Conservation (phyloP, 257 asterid genomes). For the Solanum ossicruentum region DNA sequence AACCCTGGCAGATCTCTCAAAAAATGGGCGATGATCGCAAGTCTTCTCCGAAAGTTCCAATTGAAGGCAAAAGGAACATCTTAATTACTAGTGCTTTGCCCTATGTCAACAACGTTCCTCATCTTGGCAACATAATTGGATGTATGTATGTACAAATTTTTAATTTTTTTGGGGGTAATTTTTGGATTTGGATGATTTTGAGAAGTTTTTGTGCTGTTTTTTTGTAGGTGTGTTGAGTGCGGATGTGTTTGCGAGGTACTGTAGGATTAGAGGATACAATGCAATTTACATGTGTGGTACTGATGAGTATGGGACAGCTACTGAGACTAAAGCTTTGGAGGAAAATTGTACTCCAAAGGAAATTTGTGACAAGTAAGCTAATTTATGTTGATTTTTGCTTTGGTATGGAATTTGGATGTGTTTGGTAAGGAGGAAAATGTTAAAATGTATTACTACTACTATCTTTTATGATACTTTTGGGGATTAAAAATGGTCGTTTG, state of each 20-base stretch:
- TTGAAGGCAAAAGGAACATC: constrained; percentile 67
- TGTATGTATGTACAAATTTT: constrained; percentile 40
- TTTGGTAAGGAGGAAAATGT: background rate
- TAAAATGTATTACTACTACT: background rate
- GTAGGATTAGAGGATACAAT: constrained; percentile 76
- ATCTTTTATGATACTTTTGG: background rate
- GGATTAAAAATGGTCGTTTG: background rate
- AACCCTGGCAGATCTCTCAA: background rate
- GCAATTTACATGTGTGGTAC: constrained; percentile 83
- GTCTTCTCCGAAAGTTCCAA: constrained; percentile 44
- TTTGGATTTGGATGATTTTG: background rate
- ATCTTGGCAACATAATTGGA: constrained; percentile 96
- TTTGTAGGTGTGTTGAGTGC: constrained; percentile 91
- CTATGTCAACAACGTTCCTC: constrained; percentile 94
- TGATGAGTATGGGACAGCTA: constrained; percentile 96
- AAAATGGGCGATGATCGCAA: constrained; percentile 25
- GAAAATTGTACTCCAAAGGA: constrained; percentile 75
- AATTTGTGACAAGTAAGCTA: constrained; percentile 86
- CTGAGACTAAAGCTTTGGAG: constrained; percentile 97
- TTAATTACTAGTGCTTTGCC: constrained; percentile 93
- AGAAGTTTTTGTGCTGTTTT: background rate
- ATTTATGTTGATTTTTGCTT: background rate
- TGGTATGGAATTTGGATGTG: background rate
- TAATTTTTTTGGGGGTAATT: background rate
- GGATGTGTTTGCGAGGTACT: constrained; percentile 83